Evolutionary conservation across 192 early-diverging fungal species (phyloP).

Genomic region (Coemansia sp.): DNA sequence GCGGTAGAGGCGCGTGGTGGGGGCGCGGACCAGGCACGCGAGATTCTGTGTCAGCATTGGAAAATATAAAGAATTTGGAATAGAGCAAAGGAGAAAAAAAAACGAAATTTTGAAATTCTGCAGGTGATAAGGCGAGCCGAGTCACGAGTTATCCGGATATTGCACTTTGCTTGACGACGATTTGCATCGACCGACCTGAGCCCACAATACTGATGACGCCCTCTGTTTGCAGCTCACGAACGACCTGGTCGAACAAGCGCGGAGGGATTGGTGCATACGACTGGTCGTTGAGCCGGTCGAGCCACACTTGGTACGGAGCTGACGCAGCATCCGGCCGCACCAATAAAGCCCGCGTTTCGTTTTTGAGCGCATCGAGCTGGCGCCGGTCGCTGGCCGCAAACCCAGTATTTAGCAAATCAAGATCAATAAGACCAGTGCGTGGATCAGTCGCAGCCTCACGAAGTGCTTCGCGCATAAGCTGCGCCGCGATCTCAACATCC

Average conservation of each 20-base stretch:
- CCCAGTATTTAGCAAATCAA: constrained; percentile 90
- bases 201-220: constrained; percentile 48
- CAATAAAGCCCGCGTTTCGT: constrained; percentile 41
- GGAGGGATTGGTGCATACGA: constrained; percentile 53
- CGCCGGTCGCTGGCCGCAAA: constrained; percentile 74
- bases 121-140: not conserved
- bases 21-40: constrained; percentile 21
- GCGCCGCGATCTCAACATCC: constrained; percentile 89
- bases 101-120: not conserved
- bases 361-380: constrained; percentile 51
- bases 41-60: constrained; percentile 24
- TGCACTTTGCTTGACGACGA: constrained; percentile 51
- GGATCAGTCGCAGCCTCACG: constrained; percentile 92
- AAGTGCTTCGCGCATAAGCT: constrained; percentile 85
- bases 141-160: constrained; percentile 11
- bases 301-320: constrained; percentile 33
- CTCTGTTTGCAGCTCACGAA: constrained; percentile 59
- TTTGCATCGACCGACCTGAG: constrained; percentile 39
- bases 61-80: constrained; percentile 2
- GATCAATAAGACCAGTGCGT: constrained; percentile 87
- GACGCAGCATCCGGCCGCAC: constrained; percentile 23
- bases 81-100: not conserved
- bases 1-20: constrained; percentile 39
- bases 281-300: constrained; percentile 52
- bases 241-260: constrained; percentile 59